Evolutionary conservation across 495 filamentous ascomycete species (phyloP).

Genomic region (Penicillium argentinense): DNA sequence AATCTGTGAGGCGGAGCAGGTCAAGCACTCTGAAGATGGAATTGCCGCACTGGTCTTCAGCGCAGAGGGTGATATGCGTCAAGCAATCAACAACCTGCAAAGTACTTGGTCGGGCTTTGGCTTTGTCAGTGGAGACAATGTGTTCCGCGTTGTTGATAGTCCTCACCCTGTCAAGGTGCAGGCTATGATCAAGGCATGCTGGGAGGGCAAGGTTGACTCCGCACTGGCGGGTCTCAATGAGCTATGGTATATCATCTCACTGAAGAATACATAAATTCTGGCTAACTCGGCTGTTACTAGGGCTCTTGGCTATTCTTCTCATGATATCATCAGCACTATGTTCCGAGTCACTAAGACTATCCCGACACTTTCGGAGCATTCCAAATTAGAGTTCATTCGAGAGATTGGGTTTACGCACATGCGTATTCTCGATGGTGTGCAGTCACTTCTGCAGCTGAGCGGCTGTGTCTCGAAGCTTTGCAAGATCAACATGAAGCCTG

Average conservation of each 20-base stretch:
- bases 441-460: constrained; percentile 88
- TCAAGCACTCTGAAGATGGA: constrained; percentile 89
- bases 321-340: constrained; percentile 99
- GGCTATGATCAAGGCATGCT: constrained; percentile 95
- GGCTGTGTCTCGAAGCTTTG: constrained; percentile 87
- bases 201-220: constrained; percentile 83
- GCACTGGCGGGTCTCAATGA: constrained; percentile 87
- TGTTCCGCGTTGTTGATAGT: constrained; percentile 96
- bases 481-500: constrained; percentile 92
- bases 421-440: constrained; percentile 95
- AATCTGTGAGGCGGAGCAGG: constrained; percentile 85
- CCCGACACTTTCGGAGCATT: constrained; percentile 82
- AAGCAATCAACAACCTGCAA: constrained; percentile 98
- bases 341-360: constrained; percentile 97
- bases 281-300: too few relatives aligned
- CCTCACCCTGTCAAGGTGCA: constrained; percentile 98
- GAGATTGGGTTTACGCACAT: constrained; percentile 99
- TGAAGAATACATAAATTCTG: too few relatives aligned
- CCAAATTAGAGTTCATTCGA: constrained; percentile 92
- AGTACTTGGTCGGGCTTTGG: constrained; percentile 94
- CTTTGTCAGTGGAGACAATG: constrained; percentile 95
- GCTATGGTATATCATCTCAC: constrained; percentile 70
- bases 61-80: constrained; percentile 97
- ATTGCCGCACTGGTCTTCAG: constrained; percentile 94
- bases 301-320: constrained; percentile 86